Evolutionary conservation across 495 filamentous ascomycete genomes (phyloP), one percentile per base, ranked within the genome.

Genomic region (Daldinia childiae): DNA sequence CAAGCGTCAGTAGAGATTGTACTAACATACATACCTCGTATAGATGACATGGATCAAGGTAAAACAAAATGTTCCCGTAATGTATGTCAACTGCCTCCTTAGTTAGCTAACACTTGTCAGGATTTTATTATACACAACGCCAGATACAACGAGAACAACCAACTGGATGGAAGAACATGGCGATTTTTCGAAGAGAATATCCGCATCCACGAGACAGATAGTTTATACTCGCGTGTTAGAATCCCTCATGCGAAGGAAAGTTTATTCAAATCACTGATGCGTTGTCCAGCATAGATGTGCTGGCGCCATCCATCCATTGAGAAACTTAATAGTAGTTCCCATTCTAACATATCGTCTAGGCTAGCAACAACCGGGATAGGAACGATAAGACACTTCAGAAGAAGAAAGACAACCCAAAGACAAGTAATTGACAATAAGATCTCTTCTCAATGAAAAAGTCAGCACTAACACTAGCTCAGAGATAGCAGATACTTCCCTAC

Each of bases 1-100:
- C 11, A 24, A 24, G 17, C 6, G 43, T 21, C 9, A 11, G 43
- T 7, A 9, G 8, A 48, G 12, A 48, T 24, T 12, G 43, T 2
- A 11, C 43, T 48, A 24, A 48, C 39, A 17, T 41, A 41, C 15
- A n/a, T n/a, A n/a, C n/a, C n/a, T n/a, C n/a, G 6, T 8, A 24
- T 19, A 48, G 43, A 48, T 48, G 43, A 48, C 43, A 48, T 48
- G 43, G 43, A 48, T 48, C 9, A 48, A 48, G 43, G 43, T 48
- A 48, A 8, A 21, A 48, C 4, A 5, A 2, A 21, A 29, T 48
- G 19, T 48, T 24, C 19, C 19, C 8, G 19, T 24, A 48, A 21
- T 21, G 9, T 24, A 48, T 48, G 8, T 12, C 19, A 24, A 24
- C 9, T 19, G 8, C 43, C 7, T 24, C 0, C 19, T 24, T 48